These are phyloP conservation scores for Dinochytrium kinnereticum DNA, from an alignment of 371 early-diverging fungal species.

Conservation along the genomic window DNA sequence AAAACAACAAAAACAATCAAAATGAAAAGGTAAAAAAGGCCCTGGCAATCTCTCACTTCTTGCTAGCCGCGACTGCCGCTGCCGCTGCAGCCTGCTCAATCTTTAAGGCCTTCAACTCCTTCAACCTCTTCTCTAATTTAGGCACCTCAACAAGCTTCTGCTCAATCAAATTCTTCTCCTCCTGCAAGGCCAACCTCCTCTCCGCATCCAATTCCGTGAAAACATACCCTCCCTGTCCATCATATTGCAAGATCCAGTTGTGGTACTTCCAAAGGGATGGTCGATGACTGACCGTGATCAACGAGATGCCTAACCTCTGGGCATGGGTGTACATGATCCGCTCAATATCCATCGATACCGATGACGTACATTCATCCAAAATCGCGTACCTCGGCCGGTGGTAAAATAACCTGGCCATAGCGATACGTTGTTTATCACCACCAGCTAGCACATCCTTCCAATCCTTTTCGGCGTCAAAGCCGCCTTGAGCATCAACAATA, in stretches of 20 bases:
- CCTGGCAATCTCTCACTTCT: no score
- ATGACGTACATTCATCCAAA: conserved; percentile 72
- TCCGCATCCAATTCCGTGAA: conserved; percentile 84
- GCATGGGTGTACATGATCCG: conserved; percentile 89
- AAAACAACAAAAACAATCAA: background rate
- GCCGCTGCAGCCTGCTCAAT: conserved; percentile 23
- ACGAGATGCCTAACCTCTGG: conserved; percentile 79
- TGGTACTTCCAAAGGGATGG: conserved; percentile 90
- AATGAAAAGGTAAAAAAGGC: background rate
- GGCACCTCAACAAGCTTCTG: conserved; percentile 77
- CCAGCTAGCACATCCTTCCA: conserved; percentile 92
- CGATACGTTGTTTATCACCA: conserved; percentile 89
- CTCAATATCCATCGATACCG: conserved; percentile 88
- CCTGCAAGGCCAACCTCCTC: conserved; percentile 78
- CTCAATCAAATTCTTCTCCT: conserved; percentile 77
- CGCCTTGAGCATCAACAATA: conserved; percentile 77
- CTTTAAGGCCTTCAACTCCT: conserved; percentile 55
- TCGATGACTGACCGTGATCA: conserved; percentile 89
- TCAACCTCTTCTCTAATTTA: conserved; percentile 67
- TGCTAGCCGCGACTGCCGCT: no score
- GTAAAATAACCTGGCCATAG: conserved; percentile 62
- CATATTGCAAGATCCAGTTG: conserved; percentile 70
- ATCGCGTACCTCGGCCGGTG: conserved; percentile 79
- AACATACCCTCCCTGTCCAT: conserved; percentile 80
- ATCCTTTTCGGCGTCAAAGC: conserved; percentile 86